Evolutionary conservation across 768 basidiomycete genomes (phyloP).

Genomic region (Imleria badia): DNA sequence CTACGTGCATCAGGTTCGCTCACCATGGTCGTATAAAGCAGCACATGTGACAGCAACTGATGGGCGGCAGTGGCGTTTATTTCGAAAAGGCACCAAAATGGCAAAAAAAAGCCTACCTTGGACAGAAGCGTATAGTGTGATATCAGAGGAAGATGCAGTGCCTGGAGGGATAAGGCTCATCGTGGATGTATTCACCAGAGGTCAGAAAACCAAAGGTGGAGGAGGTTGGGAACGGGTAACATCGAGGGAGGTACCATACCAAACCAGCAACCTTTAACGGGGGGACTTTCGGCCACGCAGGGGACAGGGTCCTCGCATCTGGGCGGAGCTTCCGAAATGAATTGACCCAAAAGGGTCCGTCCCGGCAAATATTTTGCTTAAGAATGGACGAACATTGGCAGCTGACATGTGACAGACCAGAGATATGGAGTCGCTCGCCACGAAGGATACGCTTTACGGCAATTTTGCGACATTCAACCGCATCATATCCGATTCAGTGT

Average conservation of each 20-base stretch:
- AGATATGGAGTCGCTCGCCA: neutral
- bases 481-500: neutral
- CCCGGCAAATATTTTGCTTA: neutral
- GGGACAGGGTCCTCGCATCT: conserved; percentile 5
- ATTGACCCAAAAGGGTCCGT: conserved; percentile 7
- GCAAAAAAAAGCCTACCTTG: conserved; percentile 18
- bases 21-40: conserved; percentile 32
- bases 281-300: conserved; percentile 1
- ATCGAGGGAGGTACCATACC: neutral
- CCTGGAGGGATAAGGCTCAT: conserved; percentile 27
- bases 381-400: neutral
- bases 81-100: neutral
- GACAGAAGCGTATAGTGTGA: conserved; percentile 18
- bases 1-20: neutral
- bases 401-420: neutral
- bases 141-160: neutral
- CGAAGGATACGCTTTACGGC: neutral
- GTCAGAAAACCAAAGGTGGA: conserved; percentile 1
- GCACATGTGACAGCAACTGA: conserved; percentile 29
- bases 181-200: neutral
- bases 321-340: conserved; percentile 4
- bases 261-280: conserved; percentile 14
- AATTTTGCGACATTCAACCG: neutral
- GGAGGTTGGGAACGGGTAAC: neutral
- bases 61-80: conserved; percentile 5